Percentiles rank a stretch among this genome's conserved stretches.
These are phyloP conservation scores for Angomonas ambiguus DNA, from an alignment of 208 protist species.

Conservation along the genomic window DNA sequence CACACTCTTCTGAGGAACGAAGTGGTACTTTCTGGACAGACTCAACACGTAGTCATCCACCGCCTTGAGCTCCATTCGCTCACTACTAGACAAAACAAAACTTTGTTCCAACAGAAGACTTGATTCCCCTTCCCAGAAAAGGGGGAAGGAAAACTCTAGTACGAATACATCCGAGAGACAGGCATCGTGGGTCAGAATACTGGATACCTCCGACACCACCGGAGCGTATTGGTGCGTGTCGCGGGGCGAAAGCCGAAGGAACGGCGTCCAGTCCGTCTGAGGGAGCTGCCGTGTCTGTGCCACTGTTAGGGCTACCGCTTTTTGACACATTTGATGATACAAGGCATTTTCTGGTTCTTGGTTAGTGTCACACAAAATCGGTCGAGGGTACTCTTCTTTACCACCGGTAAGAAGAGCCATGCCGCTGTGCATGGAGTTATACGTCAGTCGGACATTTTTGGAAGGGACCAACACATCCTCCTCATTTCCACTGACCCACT, in stretches of 20 bases:
- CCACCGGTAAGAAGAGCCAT: neutral
- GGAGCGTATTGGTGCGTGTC: constrained; percentile 21
- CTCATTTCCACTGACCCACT: neutral
- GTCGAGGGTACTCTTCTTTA: neutral
- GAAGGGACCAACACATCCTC: neutral
- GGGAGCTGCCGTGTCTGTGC: neutral
- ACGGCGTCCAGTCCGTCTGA: neutral
- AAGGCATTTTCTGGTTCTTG: neutral
- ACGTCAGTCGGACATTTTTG: neutral
- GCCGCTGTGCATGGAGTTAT: neutral
- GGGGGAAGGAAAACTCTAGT: constrained; percentile 21
- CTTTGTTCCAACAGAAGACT: no score
- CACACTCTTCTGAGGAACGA: no score
- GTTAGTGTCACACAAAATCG: neutral
- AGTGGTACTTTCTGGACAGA: no score
- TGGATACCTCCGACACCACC: constrained; percentile 14
- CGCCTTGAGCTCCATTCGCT: no score
- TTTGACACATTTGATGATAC: neutral
- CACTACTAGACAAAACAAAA: no score
- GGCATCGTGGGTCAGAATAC: constrained; percentile 16
- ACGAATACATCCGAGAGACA: constrained; percentile 44
- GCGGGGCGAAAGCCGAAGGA: constrained; percentile 3
- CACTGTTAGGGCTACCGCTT: neutral
- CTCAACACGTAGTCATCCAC: no score
- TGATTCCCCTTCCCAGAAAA: no score